These are phyloP conservation scores for Plenodomus biglobosus DNA, from an alignment of 2,329 filamentous ascomycete species.

Conservation along the genomic window DNA sequence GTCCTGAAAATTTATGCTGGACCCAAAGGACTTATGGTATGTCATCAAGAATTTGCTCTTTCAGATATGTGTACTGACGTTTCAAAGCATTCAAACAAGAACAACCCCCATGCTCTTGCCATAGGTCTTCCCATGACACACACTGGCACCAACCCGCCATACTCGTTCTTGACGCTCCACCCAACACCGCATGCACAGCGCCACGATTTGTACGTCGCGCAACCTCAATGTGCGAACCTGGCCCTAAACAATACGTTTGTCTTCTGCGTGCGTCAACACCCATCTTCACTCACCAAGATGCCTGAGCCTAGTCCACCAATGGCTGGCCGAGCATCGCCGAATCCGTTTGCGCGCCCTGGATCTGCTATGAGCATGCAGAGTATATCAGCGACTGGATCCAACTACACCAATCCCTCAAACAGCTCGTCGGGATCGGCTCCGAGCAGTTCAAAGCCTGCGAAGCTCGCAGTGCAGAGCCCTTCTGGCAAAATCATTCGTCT, in stretches of 20 bases:
- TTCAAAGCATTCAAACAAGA: constrained; percentile 79
- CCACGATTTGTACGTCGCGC: constrained; percentile 94
- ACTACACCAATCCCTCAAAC: constrained; percentile 59
- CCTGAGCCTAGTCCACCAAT: constrained; percentile 39
- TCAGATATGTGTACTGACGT: constrained; percentile 16
- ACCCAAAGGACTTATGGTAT: constrained; percentile 83
- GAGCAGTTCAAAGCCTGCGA: constrained; percentile 77
- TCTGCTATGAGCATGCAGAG: constrained; percentile 64
- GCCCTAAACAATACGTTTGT: constrained; percentile 98
- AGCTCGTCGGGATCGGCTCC: constrained; percentile 59
- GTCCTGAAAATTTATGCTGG: constrained; percentile 90
- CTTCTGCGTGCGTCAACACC: constrained; percentile 92
- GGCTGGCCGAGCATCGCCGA: constrained; percentile 54
- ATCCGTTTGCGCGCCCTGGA: constrained; percentile 56
- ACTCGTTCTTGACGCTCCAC: constrained; percentile 89
- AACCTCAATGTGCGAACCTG: constrained; percentile 86
- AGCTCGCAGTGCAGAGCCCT: constrained; percentile 91
- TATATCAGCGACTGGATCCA: constrained; percentile 55
- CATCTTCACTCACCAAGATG: constrained; percentile 57
- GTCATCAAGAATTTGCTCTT: constrained; percentile 9
- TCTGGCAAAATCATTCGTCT: constrained; percentile 90
- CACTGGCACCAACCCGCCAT: constrained; percentile 87
- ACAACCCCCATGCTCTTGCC: constrained; percentile 89
- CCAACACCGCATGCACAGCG: constrained; percentile 97
- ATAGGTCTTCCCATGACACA: constrained; percentile 89